phyloP scores from a whole-genome alignment of 768 basidiomycete genomes.

The Pulveroboletus sp. region DNA sequence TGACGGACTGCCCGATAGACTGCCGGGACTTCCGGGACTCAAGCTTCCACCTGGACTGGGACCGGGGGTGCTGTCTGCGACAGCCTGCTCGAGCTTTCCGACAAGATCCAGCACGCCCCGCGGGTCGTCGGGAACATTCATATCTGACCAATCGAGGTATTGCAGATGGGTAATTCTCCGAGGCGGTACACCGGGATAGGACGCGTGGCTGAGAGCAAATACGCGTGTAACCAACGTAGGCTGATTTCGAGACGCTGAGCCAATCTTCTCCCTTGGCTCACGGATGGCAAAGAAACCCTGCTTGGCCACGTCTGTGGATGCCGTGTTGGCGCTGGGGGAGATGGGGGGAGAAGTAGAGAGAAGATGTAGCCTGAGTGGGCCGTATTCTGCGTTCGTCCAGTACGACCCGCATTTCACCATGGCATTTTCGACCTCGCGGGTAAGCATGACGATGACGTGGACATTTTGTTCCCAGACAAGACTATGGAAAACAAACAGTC shows the following conservation, averaged over 20 bases:
- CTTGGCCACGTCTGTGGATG: slow-evolving; percentile 18
- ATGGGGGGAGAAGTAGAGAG: slow-evolving; percentile 42
- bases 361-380: slow-evolving; percentile 62
- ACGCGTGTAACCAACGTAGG: slow-evolving; percentile 50
- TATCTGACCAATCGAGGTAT: slow-evolving; percentile 94
- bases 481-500: slow-evolving; percentile 34
- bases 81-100: slow-evolving; percentile 52
- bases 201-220: slow-evolving; percentile 65
- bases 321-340: slow-evolving; percentile 32
- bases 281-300: slow-evolving; percentile 38
- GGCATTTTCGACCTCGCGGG: slow-evolving; percentile 85
- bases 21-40: slow-evolving; percentile 22
- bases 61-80: slow-evolving; percentile 27
- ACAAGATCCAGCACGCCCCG: slow-evolving; percentile 72
- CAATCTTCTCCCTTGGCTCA: slow-evolving; percentile 14
- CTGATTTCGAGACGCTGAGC: slow-evolving; percentile 11
- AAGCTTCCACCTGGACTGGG: slow-evolving; percentile 26
- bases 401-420: slow-evolving; percentile 90
- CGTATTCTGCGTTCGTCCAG: slow-evolving; percentile 73
- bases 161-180: slow-evolving; percentile 84
- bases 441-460: slow-evolving; percentile 95
- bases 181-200: slow-evolving; percentile 55
- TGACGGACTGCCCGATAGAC: slow-evolving; percentile 16
- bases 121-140: slow-evolving; percentile 90
- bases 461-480: slow-evolving; percentile 94